Conservation (phyloP, 495 filamentous ascomycete genomes). For the Cladorrhinum samala region DNA sequence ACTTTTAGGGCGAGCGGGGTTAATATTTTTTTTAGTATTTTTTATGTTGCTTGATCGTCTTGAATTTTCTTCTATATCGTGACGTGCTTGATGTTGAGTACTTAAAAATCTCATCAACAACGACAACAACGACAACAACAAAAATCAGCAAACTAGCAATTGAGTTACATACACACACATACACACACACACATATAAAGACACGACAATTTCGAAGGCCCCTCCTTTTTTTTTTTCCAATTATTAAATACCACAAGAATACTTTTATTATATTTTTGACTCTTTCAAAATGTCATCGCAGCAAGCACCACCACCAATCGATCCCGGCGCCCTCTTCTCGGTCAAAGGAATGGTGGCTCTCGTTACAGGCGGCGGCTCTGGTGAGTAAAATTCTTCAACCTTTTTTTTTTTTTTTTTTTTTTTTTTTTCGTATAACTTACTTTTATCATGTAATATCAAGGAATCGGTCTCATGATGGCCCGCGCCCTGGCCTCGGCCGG, state of each 20-base stretch:
- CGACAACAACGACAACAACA: no score
- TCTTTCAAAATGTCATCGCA: constrained; percentile 1
- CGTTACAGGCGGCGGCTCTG: constrained; percentile 59
- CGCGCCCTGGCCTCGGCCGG: constrained; percentile 54
- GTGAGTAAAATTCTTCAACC: constrained; percentile 21
- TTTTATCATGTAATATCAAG: constrained; percentile 16
- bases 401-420: background rate
- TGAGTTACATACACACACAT: background rate
- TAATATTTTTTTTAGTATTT: no score
- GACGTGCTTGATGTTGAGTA: no score
- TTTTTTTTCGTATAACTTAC: no score
- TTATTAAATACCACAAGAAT: background rate
- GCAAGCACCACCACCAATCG: constrained; percentile 12
- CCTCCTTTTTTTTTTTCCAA: no score
- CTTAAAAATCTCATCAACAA: no score
- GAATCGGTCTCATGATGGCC: constrained; percentile 64
- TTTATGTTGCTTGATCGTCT: no score
- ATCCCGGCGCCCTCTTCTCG: constrained; percentile 46
- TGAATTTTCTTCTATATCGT: no score
- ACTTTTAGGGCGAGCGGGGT: no score
- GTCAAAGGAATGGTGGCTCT: constrained; percentile 57
- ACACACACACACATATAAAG: background rate
- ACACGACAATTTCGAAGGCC: no score
- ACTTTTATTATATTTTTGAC: no score
- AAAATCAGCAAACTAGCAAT: no score